Conservation (phyloP, 129 eudicot species). For the Flaveria robusta region DNA sequence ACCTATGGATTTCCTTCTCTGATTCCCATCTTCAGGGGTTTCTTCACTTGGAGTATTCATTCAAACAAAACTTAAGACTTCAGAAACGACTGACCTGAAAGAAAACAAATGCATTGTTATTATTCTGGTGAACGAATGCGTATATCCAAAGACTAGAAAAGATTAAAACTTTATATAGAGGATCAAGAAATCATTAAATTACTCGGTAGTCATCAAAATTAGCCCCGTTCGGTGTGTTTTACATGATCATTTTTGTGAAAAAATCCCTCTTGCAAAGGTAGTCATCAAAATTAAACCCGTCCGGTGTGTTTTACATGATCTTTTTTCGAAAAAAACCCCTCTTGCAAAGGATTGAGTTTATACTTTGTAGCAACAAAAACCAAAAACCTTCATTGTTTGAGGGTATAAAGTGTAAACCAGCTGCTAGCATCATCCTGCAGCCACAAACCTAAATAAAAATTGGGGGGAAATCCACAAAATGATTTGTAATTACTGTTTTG, state of each 20-base stretch:
- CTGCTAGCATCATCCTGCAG: neutral
- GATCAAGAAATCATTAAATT: neutral
- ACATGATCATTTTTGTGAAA: neutral
- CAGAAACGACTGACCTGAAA: neutral
- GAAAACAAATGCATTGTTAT: slow-evolving; percentile 7
- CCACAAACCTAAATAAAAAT: neutral
- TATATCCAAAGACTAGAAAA: neutral
- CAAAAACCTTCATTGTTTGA: neutral
- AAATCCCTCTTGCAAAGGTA: no score
- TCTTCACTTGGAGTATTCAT: slow-evolving; percentile 37
- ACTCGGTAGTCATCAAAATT: neutral
- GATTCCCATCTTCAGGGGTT: slow-evolving; percentile 34
- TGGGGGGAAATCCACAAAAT: neutral
- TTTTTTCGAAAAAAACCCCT: no score
- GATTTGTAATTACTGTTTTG: neutral
- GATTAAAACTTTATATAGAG: neutral
- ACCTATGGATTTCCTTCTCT: slow-evolving; percentile 30
- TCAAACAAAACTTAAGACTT: slow-evolving; percentile 19
- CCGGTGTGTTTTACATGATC: neutral
- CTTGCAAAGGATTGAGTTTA: no score
- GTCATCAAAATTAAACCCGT: neutral
- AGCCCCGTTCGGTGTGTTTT: neutral
- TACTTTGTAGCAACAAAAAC: neutral
- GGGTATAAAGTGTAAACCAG: neutral
- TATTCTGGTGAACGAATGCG: neutral